These are phyloP conservation scores for Penicillium sp. DNA, from an alignment of 2,329 filamentous ascomycete genomes.

Conservation along the genomic window DNA sequence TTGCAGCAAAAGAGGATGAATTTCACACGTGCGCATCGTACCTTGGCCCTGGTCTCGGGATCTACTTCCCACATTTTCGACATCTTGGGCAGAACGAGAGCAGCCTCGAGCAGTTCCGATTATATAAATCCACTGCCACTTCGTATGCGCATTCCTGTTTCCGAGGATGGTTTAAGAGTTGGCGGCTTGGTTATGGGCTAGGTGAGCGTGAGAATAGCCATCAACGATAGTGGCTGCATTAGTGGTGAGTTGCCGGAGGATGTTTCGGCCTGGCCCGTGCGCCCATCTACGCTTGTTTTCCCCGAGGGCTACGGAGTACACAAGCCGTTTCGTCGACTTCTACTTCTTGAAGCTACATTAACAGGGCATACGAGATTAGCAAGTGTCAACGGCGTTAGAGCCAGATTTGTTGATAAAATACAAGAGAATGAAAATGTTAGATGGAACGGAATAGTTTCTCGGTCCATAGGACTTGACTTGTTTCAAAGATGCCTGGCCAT, in stretches of 20 bases:
- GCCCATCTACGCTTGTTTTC: background rate
- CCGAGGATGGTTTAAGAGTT: background rate
- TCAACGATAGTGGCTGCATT: background rate
- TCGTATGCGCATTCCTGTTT: background rate
- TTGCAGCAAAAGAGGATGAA: background rate
- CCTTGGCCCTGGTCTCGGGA: conserved; percentile 93
- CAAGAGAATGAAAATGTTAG: background rate
- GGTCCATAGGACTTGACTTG: conserved; percentile 3
- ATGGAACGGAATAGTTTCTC: conserved; percentile 7
- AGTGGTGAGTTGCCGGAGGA: background rate
- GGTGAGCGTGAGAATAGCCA: too few species aligned
- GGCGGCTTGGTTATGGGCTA: background rate
- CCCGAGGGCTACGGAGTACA: too few species aligned
- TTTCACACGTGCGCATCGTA: conserved; percentile 35
- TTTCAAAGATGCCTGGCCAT: conserved; percentile 6
- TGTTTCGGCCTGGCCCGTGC: background rate
- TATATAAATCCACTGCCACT: background rate
- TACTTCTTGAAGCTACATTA: background rate
- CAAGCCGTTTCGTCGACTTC: background rate
- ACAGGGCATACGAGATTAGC: background rate
- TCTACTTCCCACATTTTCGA: conserved; percentile 98
- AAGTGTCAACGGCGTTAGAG: background rate
- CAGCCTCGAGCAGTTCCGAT: background rate
- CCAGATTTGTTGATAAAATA: background rate
- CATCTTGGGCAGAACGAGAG: conserved; percentile 23